Evolutionary conservation across 257 asterid genomes (phyloP), one percentile per base, ranked within the genome.

Genomic region (Solanum virginianum): DNA sequence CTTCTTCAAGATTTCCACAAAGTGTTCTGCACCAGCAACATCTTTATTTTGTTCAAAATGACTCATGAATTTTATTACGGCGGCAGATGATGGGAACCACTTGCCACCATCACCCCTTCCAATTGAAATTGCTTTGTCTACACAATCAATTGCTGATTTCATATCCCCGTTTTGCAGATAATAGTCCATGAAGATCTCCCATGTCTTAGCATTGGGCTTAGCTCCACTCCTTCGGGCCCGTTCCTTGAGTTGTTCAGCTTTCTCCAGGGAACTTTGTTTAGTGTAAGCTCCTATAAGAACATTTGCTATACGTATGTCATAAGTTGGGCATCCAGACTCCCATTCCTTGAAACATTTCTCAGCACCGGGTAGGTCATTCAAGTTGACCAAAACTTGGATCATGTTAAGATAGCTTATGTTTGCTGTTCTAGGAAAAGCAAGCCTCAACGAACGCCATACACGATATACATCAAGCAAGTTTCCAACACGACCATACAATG

Each of bases 281-380:
- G 91, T 89, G 88, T 95, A 97, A 89, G 97, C 97, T 80, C 93
- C 91, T 6, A 97, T 94, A 24, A 97, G 96, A 65, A 85, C 94
- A 77, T 97, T 97, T 8, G 89, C 96, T 29, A 95, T 72, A 26
- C 98, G 98, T 56, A 95, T 91, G 86, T 97, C 99, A 84, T 91
- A 94, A 68, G 87, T 88, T 43, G 93, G 84, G 86, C 85, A 85
- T 39, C 86, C 91, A 45, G 92, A 88, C 74, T 89, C 90, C 98
- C 98, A 97, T 84, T 96, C 99, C 81, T 87, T 89, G 89, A 91
- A 95, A 88, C 97, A 97, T 88, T 94, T 94, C 91, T 95, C 98
- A 6, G 99, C 98, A 85, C 98, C 98, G 7, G 98, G 97, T 83
- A 95, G 65, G 89, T 97, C 99, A 68, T 97, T 90, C 88, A 94